These are phyloP conservation scores for Scalesia atractyloides DNA, from an alignment of 129 eudicot species.

Conservation along the genomic window DNA sequence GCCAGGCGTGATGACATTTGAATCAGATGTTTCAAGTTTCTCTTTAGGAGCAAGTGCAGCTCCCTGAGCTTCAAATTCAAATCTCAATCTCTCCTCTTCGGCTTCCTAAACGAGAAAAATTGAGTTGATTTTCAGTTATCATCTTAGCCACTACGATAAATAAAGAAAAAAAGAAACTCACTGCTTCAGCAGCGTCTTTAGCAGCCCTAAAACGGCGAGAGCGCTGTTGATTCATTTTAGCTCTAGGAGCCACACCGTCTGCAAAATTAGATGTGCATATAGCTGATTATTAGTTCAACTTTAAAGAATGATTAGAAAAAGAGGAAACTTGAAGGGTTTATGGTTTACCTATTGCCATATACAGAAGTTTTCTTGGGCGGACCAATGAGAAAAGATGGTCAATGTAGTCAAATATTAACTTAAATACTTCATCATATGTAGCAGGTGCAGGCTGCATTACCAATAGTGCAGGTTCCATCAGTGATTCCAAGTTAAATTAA, in stretches of 20 bases:
- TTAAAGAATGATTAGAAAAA: background rate
- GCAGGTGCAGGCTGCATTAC: constrained; percentile 84
- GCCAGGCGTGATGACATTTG: constrained; percentile 96
- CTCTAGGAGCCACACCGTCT: constrained; percentile 99
- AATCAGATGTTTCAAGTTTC: constrained; percentile 84
- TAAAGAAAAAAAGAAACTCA: constrained; percentile 39
- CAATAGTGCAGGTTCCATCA: constrained; percentile 20
- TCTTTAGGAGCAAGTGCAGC: constrained; percentile 60
- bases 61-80: constrained; percentile 76
- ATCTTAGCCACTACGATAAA: background rate
- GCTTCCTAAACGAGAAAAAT: constrained; percentile 58
- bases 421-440: constrained; percentile 86
- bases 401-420: constrained; percentile 84
- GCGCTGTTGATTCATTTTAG: constrained; percentile 99
- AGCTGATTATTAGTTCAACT: constrained; percentile 16
- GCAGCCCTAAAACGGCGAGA: constrained; percentile 97
- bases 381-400: constrained; percentile 87
- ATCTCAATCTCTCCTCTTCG: constrained; percentile 80
- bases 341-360: constrained; percentile 91
- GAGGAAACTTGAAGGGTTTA: constrained; percentile 29
- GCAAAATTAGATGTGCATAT: constrained; percentile 21
- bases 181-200: constrained; percentile 97
- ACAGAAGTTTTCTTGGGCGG: constrained; percentile 93
- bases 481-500: constrained; percentile 12
- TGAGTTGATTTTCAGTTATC: background rate